phyloP scores from a whole-genome alignment of 2,329 filamentous ascomycete species.

The Neonectria punicea region DNA sequence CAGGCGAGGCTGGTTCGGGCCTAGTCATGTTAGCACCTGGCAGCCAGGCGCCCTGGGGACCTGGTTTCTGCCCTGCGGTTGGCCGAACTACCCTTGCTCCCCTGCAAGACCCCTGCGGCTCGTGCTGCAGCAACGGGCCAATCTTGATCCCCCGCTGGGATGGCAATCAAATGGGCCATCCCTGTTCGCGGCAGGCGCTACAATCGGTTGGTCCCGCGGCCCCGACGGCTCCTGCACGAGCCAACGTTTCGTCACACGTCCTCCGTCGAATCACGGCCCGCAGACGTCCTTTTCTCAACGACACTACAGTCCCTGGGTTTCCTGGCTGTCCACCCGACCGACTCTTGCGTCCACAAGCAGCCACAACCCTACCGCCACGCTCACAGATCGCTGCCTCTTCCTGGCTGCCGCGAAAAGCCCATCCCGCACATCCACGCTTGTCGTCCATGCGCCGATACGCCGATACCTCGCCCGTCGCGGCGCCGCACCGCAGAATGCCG shows the following conservation, averaged over 20 bases:
- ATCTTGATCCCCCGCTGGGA: constrained; percentile 53
- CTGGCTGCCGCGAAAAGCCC: constrained; percentile 8
- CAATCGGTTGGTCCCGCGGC: constrained; percentile 59
- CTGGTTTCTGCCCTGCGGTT: constrained; percentile 22
- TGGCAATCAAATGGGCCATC: constrained; percentile 33
- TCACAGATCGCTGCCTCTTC: constrained; percentile 16
- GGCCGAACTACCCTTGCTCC: constrained; percentile 5
- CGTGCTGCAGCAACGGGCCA: constrained; percentile 51
- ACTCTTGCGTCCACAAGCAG: constrained; percentile 30
- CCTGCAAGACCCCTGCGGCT: constrained; percentile 39
- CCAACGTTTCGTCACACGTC: constrained; percentile 56
- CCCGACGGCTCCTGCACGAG: constrained; percentile 58
- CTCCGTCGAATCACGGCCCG: constrained; percentile 49
- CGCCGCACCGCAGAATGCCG: constrained; percentile 24
- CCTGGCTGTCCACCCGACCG: constrained; percentile 38
- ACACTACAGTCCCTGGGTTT: constrained; percentile 35
- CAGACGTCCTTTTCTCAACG: constrained; percentile 35
- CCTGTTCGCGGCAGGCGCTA: constrained; percentile 49
- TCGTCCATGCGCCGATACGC: constrained; percentile 19
- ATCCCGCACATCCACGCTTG: constrained; percentile 6
- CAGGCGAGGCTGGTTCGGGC: constrained; percentile 9
- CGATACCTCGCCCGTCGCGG: constrained; percentile 8
- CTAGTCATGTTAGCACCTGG: constrained; percentile 12
- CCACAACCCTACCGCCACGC: constrained; percentile 35
- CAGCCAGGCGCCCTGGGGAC: constrained; percentile 5